Percentiles rank a stretch among this genome's conserved stretches.
phyloP scores from a whole-genome alignment of 257 asterid species.

The Fraxinus quadrangulata region DNA sequence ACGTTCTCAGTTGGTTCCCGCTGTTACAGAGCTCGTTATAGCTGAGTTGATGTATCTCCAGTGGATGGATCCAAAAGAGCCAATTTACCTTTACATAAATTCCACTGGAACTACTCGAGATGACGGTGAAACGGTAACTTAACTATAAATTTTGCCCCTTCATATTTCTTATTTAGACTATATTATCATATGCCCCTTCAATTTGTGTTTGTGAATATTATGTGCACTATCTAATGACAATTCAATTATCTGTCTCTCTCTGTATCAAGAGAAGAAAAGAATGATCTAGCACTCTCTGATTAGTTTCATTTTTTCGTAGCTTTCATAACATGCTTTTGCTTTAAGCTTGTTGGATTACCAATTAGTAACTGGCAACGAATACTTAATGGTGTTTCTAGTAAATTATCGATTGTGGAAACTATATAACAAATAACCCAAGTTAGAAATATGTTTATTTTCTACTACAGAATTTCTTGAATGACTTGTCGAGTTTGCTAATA shows the following conservation, averaged over 20 bases:
- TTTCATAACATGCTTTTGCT: background rate
- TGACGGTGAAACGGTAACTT: constrained; percentile 91
- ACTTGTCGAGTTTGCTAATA: background rate
- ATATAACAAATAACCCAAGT: background rate
- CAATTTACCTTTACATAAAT: constrained; percentile 82
- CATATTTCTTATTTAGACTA: constrained; percentile 9
- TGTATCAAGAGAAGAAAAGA: background rate
- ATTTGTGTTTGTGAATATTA: constrained; percentile 6
- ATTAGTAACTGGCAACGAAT: background rate
- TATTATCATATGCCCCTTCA: constrained; percentile 11
- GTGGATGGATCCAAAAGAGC: constrained; percentile 84
- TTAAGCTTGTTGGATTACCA: background rate
- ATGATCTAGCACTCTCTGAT: background rate
- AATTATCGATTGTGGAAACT: background rate
- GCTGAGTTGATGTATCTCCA: constrained; percentile 91
- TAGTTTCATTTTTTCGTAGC: background rate
- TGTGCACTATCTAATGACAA: background rate
- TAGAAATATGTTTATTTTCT: background rate
- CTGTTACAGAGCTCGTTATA: constrained; percentile 86
- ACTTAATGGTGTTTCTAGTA: background rate
- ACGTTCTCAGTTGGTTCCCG: constrained; percentile 80
- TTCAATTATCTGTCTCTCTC: background rate
- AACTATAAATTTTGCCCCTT: constrained; percentile 9
- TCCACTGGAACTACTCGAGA: constrained; percentile 96
- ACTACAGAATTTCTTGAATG: background rate